Percentiles rank a stretch among this genome's conserved stretches.
phyloP scores from a whole-genome alignment of 2,329 filamentous ascomycete genomes.

The Dothistroma septosporum region DNA sequence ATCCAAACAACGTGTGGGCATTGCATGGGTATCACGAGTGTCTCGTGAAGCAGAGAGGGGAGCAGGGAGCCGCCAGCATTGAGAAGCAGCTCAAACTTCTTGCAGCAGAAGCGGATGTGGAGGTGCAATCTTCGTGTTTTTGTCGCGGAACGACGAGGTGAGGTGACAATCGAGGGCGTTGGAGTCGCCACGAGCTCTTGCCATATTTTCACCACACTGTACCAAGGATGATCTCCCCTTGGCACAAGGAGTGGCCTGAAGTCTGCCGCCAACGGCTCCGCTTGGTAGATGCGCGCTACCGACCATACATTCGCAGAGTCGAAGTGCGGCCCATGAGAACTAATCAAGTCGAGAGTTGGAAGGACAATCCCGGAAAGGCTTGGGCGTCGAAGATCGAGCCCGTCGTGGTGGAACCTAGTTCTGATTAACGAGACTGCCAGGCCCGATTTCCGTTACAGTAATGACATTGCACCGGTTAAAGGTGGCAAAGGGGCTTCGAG shows the following conservation, averaged over 20 bases:
- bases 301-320: too few species aligned
- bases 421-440: too few species aligned
- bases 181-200: not conserved
- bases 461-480: not conserved
- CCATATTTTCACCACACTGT: too few species aligned
- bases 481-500: too few species aligned
- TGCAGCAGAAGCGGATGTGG: conserved; percentile 56
- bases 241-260: too few species aligned
- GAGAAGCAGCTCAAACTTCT: conserved; percentile 51
- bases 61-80: conserved; percentile 47
- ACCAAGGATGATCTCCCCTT: too few species aligned
- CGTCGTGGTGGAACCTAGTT: not conserved
- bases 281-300: too few species aligned
- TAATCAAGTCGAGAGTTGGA: too few species aligned
- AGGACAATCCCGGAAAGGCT: not conserved
- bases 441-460: too few species aligned
- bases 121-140: conserved; percentile 56
- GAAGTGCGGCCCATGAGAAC: too few species aligned
- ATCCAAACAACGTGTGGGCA: conserved; percentile 72
- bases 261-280: too few species aligned
- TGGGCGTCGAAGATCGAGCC: not conserved
- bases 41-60: conserved; percentile 49
- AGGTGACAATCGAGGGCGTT: not conserved
- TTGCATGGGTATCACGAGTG: conserved; percentile 71
- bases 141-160: conserved; percentile 39